phyloP scores from a whole-genome alignment of 768 basidiomycete species.

The Pleurotus sapidus region DNA sequence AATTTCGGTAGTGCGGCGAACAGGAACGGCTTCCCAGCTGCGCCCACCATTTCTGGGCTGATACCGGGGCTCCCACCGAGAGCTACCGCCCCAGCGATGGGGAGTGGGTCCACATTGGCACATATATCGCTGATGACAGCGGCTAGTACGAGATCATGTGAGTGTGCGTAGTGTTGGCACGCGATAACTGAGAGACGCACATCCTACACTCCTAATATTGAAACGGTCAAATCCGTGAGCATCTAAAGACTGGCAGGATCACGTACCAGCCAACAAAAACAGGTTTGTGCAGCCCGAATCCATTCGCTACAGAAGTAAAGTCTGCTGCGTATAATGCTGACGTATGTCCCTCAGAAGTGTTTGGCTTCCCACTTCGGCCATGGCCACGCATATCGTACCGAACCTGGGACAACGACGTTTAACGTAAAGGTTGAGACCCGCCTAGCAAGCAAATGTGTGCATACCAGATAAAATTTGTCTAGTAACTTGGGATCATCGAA shows the following conservation, averaged over 20 bases:
- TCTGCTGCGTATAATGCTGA: constrained; percentile 1
- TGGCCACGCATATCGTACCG: constrained; percentile 6
- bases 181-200: neutral
- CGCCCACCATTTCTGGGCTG: neutral
- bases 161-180: neutral
- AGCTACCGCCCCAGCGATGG: constrained; percentile 4
- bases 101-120: neutral
- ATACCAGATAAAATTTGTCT: neutral
- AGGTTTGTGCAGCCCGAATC: neutral
- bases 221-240: no score
- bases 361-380: constrained; percentile 6
- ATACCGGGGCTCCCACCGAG: neutral
- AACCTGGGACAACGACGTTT: neutral
- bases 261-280: neutral
- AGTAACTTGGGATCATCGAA: neutral
- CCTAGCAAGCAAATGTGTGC: neutral
- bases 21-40: neutral
- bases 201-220: neutral
- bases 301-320: neutral
- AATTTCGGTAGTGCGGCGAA: neutral
- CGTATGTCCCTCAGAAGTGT: neutral
- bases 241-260: no score
- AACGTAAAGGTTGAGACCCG: neutral
- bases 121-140: neutral
- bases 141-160: neutral